Conservation (phyloP, 2,329 filamentous ascomycete species). For the Ophiobolus disseminans region DNA sequence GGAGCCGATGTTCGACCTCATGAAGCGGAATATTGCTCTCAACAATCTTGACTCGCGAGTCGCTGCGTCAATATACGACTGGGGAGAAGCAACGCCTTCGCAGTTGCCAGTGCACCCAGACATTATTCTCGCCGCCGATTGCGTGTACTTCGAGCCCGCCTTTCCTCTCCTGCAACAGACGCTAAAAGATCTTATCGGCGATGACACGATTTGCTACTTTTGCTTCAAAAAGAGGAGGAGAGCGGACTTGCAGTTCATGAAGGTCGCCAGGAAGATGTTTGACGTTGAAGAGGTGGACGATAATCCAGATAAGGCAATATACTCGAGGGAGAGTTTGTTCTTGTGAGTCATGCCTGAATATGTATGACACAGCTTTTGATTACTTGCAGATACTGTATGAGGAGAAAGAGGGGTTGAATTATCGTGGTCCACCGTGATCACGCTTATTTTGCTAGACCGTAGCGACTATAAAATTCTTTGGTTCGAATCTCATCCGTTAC, state of each 20-base stretch:
- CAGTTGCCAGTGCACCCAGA: conserved; percentile 67
- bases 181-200: conserved; percentile 73
- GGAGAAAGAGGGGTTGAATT: conserved; percentile 20
- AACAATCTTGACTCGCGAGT: conserved; percentile 73
- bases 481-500: no score
- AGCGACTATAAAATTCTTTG: no score
- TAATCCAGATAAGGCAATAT: conserved; percentile 56
- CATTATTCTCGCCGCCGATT: conserved; percentile 91
- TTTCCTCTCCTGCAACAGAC: conserved; percentile 87
- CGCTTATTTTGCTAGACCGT: no score
- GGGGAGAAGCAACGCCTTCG: conserved; percentile 61
- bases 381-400: conserved; percentile 27
- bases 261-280: conserved; percentile 58
- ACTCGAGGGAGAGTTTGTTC: conserved; percentile 57
- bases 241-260: conserved; percentile 65
- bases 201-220: conserved; percentile 75
- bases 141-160: conserved; percentile 95
- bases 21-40: conserved; percentile 84
- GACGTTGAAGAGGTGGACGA: conserved; percentile 56
- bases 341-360: conserved; percentile 51
- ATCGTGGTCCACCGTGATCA: no score
- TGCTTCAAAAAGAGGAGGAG: conserved; percentile 93
- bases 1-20: conserved; percentile 80
- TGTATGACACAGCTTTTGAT: background rate
- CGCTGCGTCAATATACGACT: conserved; percentile 77